Base-by-base conservation (phyloP, 2,329 filamentous ascomycete species). In the Coccinonectria pachysandricola region DNA sequence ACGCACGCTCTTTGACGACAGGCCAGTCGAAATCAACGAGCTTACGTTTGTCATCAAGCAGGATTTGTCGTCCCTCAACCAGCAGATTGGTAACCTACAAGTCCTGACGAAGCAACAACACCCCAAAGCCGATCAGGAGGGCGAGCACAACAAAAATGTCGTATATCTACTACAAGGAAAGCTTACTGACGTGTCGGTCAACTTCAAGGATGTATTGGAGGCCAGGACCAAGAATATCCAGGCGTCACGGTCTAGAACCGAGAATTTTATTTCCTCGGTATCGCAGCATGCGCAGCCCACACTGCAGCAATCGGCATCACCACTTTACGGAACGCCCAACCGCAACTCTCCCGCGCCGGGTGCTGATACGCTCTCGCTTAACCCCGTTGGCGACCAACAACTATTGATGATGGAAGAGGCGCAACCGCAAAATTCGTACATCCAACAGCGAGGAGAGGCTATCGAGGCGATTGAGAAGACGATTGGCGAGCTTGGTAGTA, bases 11-110 rank as follows among this genome's bases (percentile, higher is more conserved):
- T 98, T 98, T 53, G 91, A 98, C 56, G 91, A 98, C 61, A 75
- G 84, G 52, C 86, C 91, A 0, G 83, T 95, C 29, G 91, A 98
- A 59, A 95, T 96, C 54, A 91, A 91, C 54, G 86, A 96, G 57
- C 74, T 95, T 53, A 95, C 87, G 6, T 95, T 87, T 49, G 82
- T 96, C 50, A 95, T 96, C 65, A 96, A 96, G 62, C 88, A 96
- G 64, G 88, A 96, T 49, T 72, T 96, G 27, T 84, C 85, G 2
- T 75, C 65, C 7, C 54, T 75, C 12, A 96, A 95, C 57, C 76
- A 85, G 41, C 82, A 93, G 50, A 96, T 96, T 44, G 80, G 81
- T 23, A 66, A 68, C 7, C 65, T 98, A n/a, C 83, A 93, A 50
- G 61, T 69, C 6, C 67, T 95, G 23, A 79, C 85, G 9, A 72